Percentiles rank a stretch among this genome's conserved stretches.
Evolutionary conservation across 805 yeast species (phyloP).

Genomic region (Blastobotrys mokoenaii): DNA sequence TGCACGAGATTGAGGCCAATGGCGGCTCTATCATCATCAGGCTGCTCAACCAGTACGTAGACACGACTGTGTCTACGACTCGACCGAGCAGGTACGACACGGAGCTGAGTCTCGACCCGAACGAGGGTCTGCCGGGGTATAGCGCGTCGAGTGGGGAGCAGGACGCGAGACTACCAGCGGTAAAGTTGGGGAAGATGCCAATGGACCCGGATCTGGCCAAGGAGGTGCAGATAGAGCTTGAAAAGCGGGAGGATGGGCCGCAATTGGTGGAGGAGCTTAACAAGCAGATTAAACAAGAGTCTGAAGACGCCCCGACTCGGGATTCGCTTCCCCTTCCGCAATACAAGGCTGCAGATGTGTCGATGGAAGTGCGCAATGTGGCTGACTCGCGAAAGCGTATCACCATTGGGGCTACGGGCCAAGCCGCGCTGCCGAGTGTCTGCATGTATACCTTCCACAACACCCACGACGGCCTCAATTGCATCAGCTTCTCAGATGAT

Average conservation of each 20-base stretch:
- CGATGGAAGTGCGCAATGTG: constrained; percentile 66
- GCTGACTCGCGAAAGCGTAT: constrained; percentile 77
- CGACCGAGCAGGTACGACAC: constrained; percentile 27
- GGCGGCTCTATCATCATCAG: constrained; percentile 88
- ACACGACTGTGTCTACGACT: constrained; percentile 28
- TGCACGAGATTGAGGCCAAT: constrained; percentile 84
- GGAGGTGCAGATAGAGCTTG: constrained; percentile 78
- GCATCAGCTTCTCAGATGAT: constrained; percentile 80
- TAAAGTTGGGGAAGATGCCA: constrained; percentile 78
- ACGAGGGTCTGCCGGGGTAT: constrained; percentile 35
- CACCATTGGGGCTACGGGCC: constrained; percentile 50
- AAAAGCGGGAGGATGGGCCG: constrained; percentile 36
- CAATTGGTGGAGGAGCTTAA: constrained; percentile 34
- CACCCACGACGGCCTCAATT: constrained; percentile 81
- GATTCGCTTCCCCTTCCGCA: constrained; percentile 81
- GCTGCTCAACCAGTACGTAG: constrained; percentile 76
- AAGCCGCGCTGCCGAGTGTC: constrained; percentile 83
- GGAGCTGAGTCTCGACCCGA: constrained; percentile 34
- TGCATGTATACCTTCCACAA: constrained; percentile 98
- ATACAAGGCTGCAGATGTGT: constrained; percentile 70
- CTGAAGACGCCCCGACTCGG: constrained; percentile 58
- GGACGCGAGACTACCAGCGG: constrained; percentile 49
- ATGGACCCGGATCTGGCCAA: constrained; percentile 74
- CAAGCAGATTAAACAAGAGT: constrained; percentile 25
- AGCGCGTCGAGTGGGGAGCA: constrained; percentile 27